phyloP scores from a whole-genome alignment of 2,329 filamentous ascomycete species.

The Fusarium redolens region DNA sequence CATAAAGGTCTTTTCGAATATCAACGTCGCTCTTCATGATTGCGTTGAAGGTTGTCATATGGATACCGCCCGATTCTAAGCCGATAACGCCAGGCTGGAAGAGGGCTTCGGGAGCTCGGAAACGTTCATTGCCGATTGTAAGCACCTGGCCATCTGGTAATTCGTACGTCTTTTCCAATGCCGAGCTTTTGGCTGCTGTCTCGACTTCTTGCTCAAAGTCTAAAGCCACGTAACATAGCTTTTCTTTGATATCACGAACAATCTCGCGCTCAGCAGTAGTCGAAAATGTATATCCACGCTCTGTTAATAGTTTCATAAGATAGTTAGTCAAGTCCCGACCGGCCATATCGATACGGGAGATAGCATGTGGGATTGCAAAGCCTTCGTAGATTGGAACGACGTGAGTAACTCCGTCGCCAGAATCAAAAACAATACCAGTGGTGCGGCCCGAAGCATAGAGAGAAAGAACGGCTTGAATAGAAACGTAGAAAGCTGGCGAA shows the following conservation, averaged over 20 bases:
- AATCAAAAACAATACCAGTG: conserved; percentile 99
- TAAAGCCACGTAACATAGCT: conserved; percentile 99
- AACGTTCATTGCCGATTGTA: no score
- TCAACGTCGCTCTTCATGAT: no score
- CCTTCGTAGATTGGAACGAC: conserved; percentile 99
- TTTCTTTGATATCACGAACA: conserved; percentile 99
- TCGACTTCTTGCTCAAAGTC: conserved; percentile 78
- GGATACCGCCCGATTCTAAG: no score
- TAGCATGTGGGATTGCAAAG: conserved; percentile 99
- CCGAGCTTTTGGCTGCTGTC: no score
- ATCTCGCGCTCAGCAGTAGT: conserved; percentile 99
- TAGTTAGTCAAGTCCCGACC: conserved; percentile 99
- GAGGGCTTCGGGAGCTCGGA: no score
- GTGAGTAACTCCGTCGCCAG: conserved; percentile 99
- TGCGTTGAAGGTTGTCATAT: no score
- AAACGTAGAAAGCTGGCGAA: conserved; percentile 99
- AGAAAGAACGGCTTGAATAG: conserved; percentile 96
- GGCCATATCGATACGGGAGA: conserved; percentile 99
- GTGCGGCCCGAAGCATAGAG: conserved; percentile 99
- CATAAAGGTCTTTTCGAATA: no score
- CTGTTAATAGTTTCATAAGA: conserved; percentile 99
- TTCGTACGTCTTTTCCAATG: no score
- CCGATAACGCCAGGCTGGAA: no score
- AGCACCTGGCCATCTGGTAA: no score
- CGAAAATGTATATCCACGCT: conserved; percentile 99